phyloP scores from a whole-genome alignment of 2,329 filamentous ascomycete genomes.

The Nemania sp. region DNA sequence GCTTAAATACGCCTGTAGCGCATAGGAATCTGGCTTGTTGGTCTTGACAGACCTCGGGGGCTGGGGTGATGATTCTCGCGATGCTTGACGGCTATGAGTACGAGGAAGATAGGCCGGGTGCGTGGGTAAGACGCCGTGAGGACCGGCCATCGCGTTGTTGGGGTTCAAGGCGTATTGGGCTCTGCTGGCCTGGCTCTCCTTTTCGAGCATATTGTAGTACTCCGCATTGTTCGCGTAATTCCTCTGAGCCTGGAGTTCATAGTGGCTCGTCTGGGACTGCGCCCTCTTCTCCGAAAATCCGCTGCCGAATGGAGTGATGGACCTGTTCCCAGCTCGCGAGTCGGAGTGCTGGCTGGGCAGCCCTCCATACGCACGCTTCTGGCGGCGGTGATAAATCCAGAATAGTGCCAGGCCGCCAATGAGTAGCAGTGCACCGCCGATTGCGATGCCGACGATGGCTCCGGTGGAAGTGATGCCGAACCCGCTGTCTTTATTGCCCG shows the following conservation, averaged over 20 bases:
- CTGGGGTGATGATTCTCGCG: slow-evolving; percentile 24
- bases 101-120: slow-evolving; percentile 56
- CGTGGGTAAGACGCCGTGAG: slow-evolving; percentile 46
- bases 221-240: slow-evolving; percentile 42
- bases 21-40: slow-evolving; percentile 40
- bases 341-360: slow-evolving; percentile 35
- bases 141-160: slow-evolving; percentile 28
- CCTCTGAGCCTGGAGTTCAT: slow-evolving; percentile 38
- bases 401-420: slow-evolving; percentile 51
- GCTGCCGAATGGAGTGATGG: slow-evolving; percentile 32
- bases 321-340: slow-evolving; percentile 32
- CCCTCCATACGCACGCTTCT: slow-evolving; percentile 42
- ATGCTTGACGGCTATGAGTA: slow-evolving; percentile 39
- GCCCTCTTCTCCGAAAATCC: slow-evolving; percentile 25
- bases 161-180: slow-evolving; percentile 40
- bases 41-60: slow-evolving; percentile 26
- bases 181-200: slow-evolving; percentile 31
- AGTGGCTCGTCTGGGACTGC: slow-evolving; percentile 30
- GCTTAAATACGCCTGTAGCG: slow-evolving; percentile 45
- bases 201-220: slow-evolving; percentile 48
- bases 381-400: slow-evolving; percentile 52
- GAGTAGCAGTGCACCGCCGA: slow-evolving; percentile 51
- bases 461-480: slow-evolving; percentile 48
- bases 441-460: slow-evolving; percentile 58
- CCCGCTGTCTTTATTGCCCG: slow-evolving; percentile 32